Conservation (phyloP, 352 stramenopile species). For the Globisporangium lucens region DNA sequence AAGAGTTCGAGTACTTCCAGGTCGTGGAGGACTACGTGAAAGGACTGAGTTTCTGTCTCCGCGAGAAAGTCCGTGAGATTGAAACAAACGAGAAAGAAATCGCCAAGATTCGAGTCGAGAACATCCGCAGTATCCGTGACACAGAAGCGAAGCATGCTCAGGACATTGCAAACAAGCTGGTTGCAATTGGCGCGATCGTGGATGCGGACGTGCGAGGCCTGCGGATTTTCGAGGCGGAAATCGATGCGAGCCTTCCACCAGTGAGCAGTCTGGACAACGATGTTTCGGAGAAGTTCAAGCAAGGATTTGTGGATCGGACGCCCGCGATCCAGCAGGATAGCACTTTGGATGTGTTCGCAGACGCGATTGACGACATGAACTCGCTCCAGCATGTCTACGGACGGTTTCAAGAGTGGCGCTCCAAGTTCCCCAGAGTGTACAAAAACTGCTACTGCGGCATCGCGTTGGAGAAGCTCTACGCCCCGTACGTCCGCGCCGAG, state of each 20-base stretch:
- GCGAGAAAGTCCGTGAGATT: constrained; percentile 58
- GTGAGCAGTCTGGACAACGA: constrained; percentile 2
- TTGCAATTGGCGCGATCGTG: not conserved
- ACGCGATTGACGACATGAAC: constrained; percentile 69
- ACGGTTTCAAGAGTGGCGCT: constrained; percentile 70
- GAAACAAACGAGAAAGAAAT: constrained; percentile 40
- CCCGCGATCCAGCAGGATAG: constrained; percentile 1
- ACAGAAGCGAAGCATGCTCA: not conserved
- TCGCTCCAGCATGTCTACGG: constrained; percentile 54
- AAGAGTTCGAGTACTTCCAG: constrained; percentile 80
- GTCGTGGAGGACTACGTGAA: constrained; percentile 74
- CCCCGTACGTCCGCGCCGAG: constrained; percentile 60
- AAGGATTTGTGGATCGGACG: constrained; percentile 25
- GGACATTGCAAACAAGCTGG: constrained; percentile 7
- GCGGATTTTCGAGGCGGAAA: constrained; percentile 4
- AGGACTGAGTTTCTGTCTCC: constrained; percentile 68
- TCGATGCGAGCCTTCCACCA: not conserved
- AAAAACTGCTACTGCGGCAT: constrained; percentile 61
- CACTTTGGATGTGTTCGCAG: constrained; percentile 42
- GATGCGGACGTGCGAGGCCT: constrained; percentile 2
- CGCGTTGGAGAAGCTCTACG: constrained; percentile 54
- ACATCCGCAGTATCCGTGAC: constrained; percentile 14
- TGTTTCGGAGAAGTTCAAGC: constrained; percentile 11
- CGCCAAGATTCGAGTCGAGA: constrained; percentile 16
- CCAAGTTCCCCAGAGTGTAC: constrained; percentile 69